Evolutionary conservation across 2,329 filamentous ascomycete genomes (phyloP).

Genomic region (Cytospora mali): DNA sequence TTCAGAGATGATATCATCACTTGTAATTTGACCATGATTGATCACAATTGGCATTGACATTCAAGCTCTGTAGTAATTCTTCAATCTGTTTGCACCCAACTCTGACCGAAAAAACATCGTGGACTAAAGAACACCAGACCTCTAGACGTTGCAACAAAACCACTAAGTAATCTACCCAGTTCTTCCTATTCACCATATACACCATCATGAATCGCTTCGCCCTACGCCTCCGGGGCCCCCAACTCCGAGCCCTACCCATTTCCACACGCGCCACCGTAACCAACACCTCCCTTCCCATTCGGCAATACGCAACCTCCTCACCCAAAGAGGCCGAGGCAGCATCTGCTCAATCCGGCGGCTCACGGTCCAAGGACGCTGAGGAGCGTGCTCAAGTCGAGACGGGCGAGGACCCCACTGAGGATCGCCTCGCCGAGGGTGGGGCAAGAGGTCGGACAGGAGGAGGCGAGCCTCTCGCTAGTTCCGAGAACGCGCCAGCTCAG

Average conservation of each 20-base stretch:
- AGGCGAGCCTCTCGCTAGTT: slow-evolving; percentile 41
- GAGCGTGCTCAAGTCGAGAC: slow-evolving; percentile 23
- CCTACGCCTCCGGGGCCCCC: slow-evolving; percentile 19
- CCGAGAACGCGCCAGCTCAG: slow-evolving; percentile 41
- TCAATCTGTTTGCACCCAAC: background rate
- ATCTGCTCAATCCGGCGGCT: slow-evolving; percentile 36
- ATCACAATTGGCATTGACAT: background rate
- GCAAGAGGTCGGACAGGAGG: slow-evolving; percentile 45
- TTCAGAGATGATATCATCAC: slow-evolving; percentile 25
- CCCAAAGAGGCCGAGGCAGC: slow-evolving; percentile 33
- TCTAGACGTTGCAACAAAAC: background rate
- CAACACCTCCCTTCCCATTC: background rate
- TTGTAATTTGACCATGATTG: background rate
- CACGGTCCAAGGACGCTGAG: slow-evolving; percentile 42
- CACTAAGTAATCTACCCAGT: background rate
- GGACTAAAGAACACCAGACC: background rate
- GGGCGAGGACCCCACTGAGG: slow-evolving; percentile 37
- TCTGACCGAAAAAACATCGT: background rate
- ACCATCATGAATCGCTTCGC: slow-evolving; percentile 25
- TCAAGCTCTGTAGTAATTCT: background rate
- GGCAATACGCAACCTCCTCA: slow-evolving; percentile 29
- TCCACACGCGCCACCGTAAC: background rate
- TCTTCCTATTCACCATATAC: slow-evolving; percentile 21
- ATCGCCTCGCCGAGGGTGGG: slow-evolving; percentile 25
- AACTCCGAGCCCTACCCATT: slow-evolving; percentile 5